Percentiles rank a stretch among this genome's conserved stretches.
phyloP scores from a whole-genome alignment of 2,329 filamentous ascomycete species.

The Ceratocystis diversiconidia region DNA sequence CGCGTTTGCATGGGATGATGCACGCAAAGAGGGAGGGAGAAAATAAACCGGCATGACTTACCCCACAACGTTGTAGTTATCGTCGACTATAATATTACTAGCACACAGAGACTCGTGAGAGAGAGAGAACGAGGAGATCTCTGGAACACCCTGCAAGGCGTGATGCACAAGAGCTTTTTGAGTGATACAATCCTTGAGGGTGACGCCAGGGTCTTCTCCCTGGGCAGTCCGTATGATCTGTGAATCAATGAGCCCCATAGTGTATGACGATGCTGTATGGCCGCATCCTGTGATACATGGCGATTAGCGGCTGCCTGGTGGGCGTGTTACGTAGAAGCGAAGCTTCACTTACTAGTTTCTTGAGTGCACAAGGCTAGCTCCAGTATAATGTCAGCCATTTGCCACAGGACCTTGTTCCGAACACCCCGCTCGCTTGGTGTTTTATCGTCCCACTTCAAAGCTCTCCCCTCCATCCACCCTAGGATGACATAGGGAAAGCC shows the following conservation, averaged over 20 bases:
- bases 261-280: constrained; percentile 12
- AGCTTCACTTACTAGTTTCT: constrained; percentile 13
- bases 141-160: constrained; percentile 8
- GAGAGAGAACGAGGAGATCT: constrained; percentile 13
- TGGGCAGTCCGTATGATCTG: constrained; percentile 7
- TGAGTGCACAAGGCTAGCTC: constrained; percentile 17
- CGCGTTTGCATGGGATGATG: too few relatives aligned
- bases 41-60: background rate
- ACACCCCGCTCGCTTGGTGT: background rate
- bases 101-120: constrained; percentile 13
- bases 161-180: constrained; percentile 12
- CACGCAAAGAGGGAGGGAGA: background rate
- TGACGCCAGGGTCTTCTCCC: constrained; percentile 4
- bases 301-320: background rate
- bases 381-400: constrained; percentile 16
- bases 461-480: constrained; percentile 12
- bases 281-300: constrained; percentile 7
- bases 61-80: constrained; percentile 11
- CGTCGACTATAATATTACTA: constrained; percentile 13
- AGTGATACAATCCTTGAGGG: constrained; percentile 8
- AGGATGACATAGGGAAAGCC: constrained; percentile 16
- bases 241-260: constrained; percentile 13
- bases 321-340: background rate
- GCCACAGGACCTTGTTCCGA: constrained; percentile 12
- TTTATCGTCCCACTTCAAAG: constrained; percentile 10